Conservation (phyloP, 352 stramenopile species). For the Thalassiosira hispida region DNA sequence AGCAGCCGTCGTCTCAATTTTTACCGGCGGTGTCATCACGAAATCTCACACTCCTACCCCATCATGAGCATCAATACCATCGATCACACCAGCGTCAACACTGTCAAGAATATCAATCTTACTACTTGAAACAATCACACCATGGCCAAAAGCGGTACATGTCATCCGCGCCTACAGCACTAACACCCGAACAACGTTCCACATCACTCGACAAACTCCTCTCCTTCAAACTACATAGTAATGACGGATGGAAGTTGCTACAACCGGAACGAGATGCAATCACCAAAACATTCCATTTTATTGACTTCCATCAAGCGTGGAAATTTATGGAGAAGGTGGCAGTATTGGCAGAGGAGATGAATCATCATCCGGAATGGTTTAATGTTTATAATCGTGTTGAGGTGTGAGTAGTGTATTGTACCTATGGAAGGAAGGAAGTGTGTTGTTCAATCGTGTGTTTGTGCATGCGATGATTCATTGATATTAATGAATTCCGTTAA, state of each 20-base stretch:
- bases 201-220: not conserved
- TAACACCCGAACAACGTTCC: slow-evolving; percentile 12
- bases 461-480: not conserved
- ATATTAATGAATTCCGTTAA: not conserved
- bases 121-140: not conserved
- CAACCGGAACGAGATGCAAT: slow-evolving; percentile 58
- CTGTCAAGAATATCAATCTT: not conserved
- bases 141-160: slow-evolving; percentile 8
- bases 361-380: slow-evolving; percentile 99
- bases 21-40: not conserved
- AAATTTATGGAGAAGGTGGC: slow-evolving; percentile 78
- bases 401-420: slow-evolving; percentile 66
- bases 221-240: not conserved
- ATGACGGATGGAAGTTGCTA: not conserved
- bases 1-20: not conserved
- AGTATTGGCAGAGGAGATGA: slow-evolving; percentile 84
- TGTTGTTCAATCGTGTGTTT: too few relatives aligned
- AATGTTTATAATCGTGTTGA: slow-evolving; percentile 98
- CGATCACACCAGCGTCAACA: not conserved
- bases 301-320: slow-evolving; percentile 82
- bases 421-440: too few relatives aligned
- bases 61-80: not conserved
- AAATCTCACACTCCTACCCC: too few relatives aligned
- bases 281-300: slow-evolving; percentile 79
- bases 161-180: not conserved